Conservation (phyloP, 2,329 filamentous ascomycete species). For the Penicillium sclerotigenum region DNA sequence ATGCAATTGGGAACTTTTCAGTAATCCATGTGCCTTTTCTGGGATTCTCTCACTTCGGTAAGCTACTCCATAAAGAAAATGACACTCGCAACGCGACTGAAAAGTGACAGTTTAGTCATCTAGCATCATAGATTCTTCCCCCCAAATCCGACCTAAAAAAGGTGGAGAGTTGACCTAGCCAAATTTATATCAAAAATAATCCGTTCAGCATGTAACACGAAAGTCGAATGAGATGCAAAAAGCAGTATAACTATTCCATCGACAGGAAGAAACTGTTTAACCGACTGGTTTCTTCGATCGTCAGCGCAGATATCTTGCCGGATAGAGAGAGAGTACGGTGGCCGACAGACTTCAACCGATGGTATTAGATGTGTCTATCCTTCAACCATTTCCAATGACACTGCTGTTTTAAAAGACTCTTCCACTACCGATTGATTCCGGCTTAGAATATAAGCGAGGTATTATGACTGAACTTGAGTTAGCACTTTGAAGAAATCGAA, state of each 20-base stretch:
- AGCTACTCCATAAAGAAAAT: not conserved
- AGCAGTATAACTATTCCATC: not conserved
- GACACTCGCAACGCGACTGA: not conserved
- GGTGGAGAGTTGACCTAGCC: not conserved
- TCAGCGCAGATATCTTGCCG: no score
- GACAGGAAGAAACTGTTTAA: not conserved
- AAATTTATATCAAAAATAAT: not conserved
- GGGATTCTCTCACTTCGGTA: not conserved
- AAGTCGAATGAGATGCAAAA: not conserved
- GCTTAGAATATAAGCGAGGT: no score
- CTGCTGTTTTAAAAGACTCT: no score
- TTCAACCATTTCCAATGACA: no score
- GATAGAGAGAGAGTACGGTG: no score
- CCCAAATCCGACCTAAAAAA: not conserved
- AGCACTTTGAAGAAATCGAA: not conserved
- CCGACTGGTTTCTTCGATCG: no score
- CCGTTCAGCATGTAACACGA: not conserved
- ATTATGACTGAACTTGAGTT: not conserved
- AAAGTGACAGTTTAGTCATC: not conserved
- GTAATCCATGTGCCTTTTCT: not conserved
- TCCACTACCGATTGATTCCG: no score
- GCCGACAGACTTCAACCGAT: no score
- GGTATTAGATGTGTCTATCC: no score
- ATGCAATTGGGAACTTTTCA: not conserved
- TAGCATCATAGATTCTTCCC: not conserved